These are phyloP conservation scores for Ophiostoma sp. DNA, from an alignment of 2,329 filamentous ascomycete species.

Conservation along the genomic window DNA sequence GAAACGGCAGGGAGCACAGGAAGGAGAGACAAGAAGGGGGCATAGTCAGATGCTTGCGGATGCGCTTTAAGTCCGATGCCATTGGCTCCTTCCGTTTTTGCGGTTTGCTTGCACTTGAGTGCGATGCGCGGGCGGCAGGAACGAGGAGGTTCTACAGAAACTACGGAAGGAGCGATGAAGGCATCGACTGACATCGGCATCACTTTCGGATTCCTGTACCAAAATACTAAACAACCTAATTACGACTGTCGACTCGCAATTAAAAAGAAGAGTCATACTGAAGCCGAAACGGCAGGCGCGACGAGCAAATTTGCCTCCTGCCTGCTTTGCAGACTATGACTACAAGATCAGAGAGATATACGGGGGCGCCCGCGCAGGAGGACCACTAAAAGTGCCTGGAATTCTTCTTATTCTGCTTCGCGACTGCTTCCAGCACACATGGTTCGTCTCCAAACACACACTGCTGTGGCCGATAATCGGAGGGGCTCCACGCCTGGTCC, in stretches of 20 bases:
- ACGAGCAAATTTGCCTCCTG: neutral
- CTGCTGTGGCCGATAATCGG: slow-evolving; percentile 25
- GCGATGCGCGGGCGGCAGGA: slow-evolving; percentile 7
- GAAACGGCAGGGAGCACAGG: neutral
- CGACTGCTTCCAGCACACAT: neutral
- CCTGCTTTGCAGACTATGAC: neutral
- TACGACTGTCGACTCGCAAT: neutral
- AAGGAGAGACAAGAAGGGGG: neutral
- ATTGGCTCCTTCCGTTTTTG: neutral
- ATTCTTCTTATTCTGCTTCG: slow-evolving; percentile 14
- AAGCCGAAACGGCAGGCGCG: neutral
- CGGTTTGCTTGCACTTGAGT: neutral
- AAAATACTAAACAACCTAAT: too few relatives aligned
- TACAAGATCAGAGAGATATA: slow-evolving; percentile 3
- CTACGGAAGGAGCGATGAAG: neutral
- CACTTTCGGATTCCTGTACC: neutral
- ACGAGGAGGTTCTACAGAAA: neutral
- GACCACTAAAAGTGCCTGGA: neutral
- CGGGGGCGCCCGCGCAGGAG: neutral
- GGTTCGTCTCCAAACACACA: slow-evolving; percentile 1
- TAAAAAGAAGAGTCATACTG: neutral
- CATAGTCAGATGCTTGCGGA: neutral
- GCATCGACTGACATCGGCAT: neutral
- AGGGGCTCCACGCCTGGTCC: slow-evolving; percentile 21
- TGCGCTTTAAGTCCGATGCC: neutral